Evolutionary conservation across 176 grass and related monocot species (phyloP), one percentile per base, ranked within the genome.

Genomic region (Dactylis glomerata): DNA sequence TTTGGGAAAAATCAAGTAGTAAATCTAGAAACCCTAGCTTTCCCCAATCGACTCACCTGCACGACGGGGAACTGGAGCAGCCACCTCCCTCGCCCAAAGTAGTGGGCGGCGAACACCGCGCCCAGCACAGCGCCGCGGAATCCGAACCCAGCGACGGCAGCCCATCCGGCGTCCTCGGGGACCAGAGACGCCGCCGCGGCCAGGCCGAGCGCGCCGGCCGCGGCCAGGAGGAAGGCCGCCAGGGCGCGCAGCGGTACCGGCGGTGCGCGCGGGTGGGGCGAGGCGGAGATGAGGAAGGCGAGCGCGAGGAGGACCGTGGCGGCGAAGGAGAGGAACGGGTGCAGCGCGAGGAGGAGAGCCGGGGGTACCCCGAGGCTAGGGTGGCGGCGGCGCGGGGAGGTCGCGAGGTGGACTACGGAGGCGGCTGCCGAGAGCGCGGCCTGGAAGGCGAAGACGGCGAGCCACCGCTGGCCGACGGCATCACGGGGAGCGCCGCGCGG

Each of bases 261-360:
- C 24, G 88, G 78, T 5, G 77, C 76, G 80, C 46, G 73, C 75
- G 76, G 90, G 90, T 56, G 93, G 62, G 88, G 80, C 17, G 88
- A 82, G 79, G 33, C 78, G 49, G 74, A 83, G 77, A 92, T 45
- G 30, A 92, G 88, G 85, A 92, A 57, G 58, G 78, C 87, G 54
- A 92, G 92, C 82, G 92, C 80, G 92, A 94, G 69, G 68, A 91
- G 77, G 50, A 67, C 81, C 85, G 76, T 81, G 89, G 68, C 75
- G 70, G 87, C 80, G 75, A 61, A 83, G 57, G 88, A 68, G 65
- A 95, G 83, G 83, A 92, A 5, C 76, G 84, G 82, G 71, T 85
- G 78, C 65, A 95, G 85, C 34, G 74, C 50, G 77, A 89, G 59
- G 68, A 90, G 71, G 78, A 88, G 59, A 41, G 47, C 47, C 12